phyloP scores from a whole-genome alignment of 495 filamentous ascomycete genomes.

The Aspergillus haitiensis region DNA sequence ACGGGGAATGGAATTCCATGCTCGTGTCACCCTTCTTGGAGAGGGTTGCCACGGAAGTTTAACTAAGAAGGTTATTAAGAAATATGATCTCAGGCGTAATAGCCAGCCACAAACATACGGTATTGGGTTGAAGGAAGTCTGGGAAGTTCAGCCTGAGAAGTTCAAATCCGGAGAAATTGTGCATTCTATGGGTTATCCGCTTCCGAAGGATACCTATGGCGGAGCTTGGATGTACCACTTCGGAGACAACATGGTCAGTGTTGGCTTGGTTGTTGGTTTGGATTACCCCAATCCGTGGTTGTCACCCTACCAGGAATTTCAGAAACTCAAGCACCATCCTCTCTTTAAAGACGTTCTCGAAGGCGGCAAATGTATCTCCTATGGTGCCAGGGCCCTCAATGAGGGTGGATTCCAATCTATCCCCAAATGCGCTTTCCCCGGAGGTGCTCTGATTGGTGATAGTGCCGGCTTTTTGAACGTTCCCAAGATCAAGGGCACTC shows the following conservation, averaged over 20 bases:
- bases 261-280: constrained; percentile 90
- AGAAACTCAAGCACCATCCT: constrained; percentile 98
- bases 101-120: constrained; percentile 94
- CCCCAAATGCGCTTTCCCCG: constrained; percentile 93
- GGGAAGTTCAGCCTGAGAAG: constrained; percentile 93
- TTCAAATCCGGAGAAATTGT: constrained; percentile 81
- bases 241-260: constrained; percentile 91
- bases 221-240: constrained; percentile 99
- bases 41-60: constrained; percentile 97
- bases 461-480: constrained; percentile 97
- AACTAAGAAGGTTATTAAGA: constrained; percentile 93
- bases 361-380: constrained; percentile 96
- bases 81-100: constrained; percentile 86
- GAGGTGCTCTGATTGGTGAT: constrained; percentile 93
- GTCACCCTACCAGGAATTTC: constrained; percentile 93
- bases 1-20: constrained; percentile 98
- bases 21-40: constrained; percentile 85
- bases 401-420: constrained; percentile 98
- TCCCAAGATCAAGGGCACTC: constrained; percentile 97
- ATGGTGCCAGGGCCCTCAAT: constrained; percentile 88
- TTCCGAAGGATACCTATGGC: constrained; percentile 88
- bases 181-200: constrained; percentile 92
- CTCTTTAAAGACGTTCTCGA: constrained; percentile 78
- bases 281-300: constrained; percentile 98
- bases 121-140: constrained; percentile 92